These are phyloP conservation scores for Pseudocercospora vitis DNA, from an alignment of 2,329 filamentous ascomycete genomes.

Conservation along the genomic window DNA sequence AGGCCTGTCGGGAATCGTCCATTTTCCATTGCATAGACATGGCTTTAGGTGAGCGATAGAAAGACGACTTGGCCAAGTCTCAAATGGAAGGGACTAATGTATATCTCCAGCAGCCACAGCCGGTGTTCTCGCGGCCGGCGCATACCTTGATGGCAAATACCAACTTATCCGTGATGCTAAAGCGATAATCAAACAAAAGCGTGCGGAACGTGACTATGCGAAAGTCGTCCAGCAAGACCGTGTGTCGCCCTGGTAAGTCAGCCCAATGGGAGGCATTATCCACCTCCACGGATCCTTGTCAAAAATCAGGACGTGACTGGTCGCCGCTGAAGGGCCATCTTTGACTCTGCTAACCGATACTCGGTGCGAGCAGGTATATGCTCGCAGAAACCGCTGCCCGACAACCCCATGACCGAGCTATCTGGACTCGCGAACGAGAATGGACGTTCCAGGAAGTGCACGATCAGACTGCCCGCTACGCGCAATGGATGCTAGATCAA, in stretches of 20 bases:
- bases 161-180: conserved; percentile 62
- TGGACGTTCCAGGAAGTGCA: conserved; percentile 61
- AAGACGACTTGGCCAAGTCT: too few species aligned
- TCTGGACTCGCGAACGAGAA: conserved; percentile 62
- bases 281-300: too few species aligned
- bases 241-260: background rate
- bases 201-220: conserved; percentile 47
- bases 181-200: conserved; percentile 46
- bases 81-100: background rate
- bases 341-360: too few species aligned
- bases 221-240: conserved; percentile 39
- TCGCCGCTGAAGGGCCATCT: too few species aligned
- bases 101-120: conserved; percentile 19
- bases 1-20: too few species aligned
- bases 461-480: conserved; percentile 58
- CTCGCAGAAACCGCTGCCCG: conserved; percentile 27
- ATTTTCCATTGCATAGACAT: background rate
- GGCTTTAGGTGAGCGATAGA: conserved; percentile 2
- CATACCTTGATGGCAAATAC: conserved; percentile 68
- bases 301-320: too few species aligned
- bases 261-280: too few species aligned
- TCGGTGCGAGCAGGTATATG: too few species aligned
- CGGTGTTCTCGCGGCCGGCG: conserved; percentile 40
- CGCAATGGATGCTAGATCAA: conserved; percentile 57
- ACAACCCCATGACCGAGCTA: conserved; percentile 53